Evolutionary conservation across 306 rosid genomes (phyloP).

Genomic region (Quercus mongolica): DNA sequence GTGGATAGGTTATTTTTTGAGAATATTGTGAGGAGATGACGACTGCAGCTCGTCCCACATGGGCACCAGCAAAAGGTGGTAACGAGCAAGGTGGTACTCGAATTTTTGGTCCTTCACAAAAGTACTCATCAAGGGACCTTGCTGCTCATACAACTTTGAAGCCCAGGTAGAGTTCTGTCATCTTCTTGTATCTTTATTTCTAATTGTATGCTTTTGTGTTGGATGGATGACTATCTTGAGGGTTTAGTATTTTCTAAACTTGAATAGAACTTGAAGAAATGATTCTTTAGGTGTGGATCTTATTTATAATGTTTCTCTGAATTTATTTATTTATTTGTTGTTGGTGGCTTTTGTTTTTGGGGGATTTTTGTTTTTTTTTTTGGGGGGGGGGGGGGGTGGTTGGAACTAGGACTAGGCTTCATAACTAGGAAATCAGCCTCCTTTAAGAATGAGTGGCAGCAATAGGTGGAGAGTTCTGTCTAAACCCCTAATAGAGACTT

Average conservation of each 20-base stretch:
- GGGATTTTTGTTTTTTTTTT: too few species aligned
- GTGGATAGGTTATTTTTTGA: neutral
- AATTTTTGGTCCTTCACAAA: conserved; percentile 93
- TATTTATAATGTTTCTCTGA: neutral
- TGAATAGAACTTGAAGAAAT: neutral
- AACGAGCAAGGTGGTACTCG: conserved; percentile 96
- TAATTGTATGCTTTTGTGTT: neutral
- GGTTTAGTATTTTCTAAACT: neutral
- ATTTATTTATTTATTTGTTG: too few species aligned
- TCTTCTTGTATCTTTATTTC: neutral
- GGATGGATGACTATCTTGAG: neutral
- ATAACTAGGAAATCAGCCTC: neutral
- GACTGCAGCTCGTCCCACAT: conserved; percentile 94
- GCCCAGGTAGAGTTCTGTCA: conserved; percentile 48
- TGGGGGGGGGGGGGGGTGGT: too few species aligned
- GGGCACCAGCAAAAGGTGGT: conserved; percentile 99
- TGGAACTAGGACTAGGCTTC: neutral
- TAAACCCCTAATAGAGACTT: neutral
- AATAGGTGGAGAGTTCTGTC: neutral
- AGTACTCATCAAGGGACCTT: conserved; percentile 85
- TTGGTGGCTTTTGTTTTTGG: neutral
- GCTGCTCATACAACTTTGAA: conserved; percentile 84
- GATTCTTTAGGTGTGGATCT: neutral
- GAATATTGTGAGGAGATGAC: conserved; percentile 42
- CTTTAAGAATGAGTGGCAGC: neutral